Percentiles rank a stretch among this genome's conserved stretches.
Conservation (phyloP, 805 yeast species). For the Nakazawaea populi region DNA sequence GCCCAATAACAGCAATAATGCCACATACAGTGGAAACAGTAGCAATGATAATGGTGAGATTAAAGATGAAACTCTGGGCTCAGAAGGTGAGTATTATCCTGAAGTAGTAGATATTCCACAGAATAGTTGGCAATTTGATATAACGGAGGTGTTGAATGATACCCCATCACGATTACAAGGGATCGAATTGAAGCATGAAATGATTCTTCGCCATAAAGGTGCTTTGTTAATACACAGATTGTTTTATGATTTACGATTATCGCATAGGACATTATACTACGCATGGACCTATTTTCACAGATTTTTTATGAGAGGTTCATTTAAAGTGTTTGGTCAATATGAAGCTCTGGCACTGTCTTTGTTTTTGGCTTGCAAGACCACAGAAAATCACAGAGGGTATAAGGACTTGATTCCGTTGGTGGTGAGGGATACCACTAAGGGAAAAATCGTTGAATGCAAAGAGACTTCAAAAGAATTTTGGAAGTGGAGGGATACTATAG, state of each 20-base stretch:
- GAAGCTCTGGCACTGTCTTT: slow-evolving; percentile 46
- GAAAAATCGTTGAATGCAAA: slow-evolving; percentile 30
- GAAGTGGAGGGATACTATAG: slow-evolving; percentile 44
- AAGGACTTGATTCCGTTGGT: slow-evolving; percentile 44
- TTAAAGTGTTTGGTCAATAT: slow-evolving; percentile 37
- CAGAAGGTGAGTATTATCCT: slow-evolving; percentile 19
- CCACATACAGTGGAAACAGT: neutral
- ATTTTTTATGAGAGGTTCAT: slow-evolving; percentile 41
- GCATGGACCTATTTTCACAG: slow-evolving; percentile 45
- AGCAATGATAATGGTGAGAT: neutral
- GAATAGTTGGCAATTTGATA: slow-evolving; percentile 22
- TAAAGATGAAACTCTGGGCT: neutral
- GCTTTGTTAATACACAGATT: slow-evolving; percentile 38
- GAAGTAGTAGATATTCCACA: slow-evolving; percentile 21
- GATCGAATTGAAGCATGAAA: slow-evolving; percentile 31
- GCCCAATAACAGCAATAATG: too few species aligned
- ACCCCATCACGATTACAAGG: slow-evolving; percentile 31
- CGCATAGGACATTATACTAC: slow-evolving; percentile 40
- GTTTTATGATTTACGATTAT: slow-evolving; percentile 36
- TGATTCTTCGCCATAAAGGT: slow-evolving; percentile 40
- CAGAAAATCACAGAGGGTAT: slow-evolving; percentile 42
- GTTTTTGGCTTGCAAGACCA: slow-evolving; percentile 48
- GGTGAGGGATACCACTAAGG: slow-evolving; percentile 40
- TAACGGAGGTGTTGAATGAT: slow-evolving; percentile 17
- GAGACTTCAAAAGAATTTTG: slow-evolving; percentile 42